Evolutionary conservation across 2,329 filamentous ascomycete genomes (phyloP), one percentile per base, ranked within the genome.

Genomic region (Thielaviopsis punctulata): DNA sequence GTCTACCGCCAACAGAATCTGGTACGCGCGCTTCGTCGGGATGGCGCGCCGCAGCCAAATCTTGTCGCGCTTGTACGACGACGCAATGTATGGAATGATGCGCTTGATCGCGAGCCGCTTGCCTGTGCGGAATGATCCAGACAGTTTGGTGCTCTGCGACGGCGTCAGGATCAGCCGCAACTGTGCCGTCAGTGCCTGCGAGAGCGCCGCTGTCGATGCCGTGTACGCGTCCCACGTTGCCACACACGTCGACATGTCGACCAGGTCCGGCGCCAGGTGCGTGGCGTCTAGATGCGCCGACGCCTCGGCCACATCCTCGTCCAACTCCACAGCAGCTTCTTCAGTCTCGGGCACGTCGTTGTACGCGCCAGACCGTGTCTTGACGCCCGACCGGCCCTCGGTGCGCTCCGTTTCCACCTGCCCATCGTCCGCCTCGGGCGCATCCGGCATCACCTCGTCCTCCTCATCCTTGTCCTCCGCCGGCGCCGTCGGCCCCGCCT

Each of bases 31-130:
- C 68, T 96, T 96, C 36, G 83, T 90, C 1, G 93, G 93, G 48
- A 95, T 80, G 30, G 80, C 83, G 52, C 93, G 81, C 13, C 93
- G 84, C 83, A 98, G 94, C 92, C 92, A 99, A 68, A 99, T 99
- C 73, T 98, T 98, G 76, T 99, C 92, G 56, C 92, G 86, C 73
- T 95, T 96, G 75, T 95, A 98, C 63, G 85, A 83, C 0, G 89
- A 96, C 1, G 93, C 92, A 60, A 99, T 96, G 69, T 98, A 99
- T 0, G 93, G 92, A 61, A 99, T 98, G 68, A 99, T 98, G 59
- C 90, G 87, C 68, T 96, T 96, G 72, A 99, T 95, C 68, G 96
- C 98, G 60, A 99, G 86, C 0, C 92, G 84, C 66, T 99, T 98
- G 57, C 92, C 92, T 0, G 92, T 98, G 59, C 92, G 86, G 76